These are phyloP conservation scores for Fraxinus baroniana DNA, from an alignment of 305 asterid species.

Conservation along the genomic window DNA sequence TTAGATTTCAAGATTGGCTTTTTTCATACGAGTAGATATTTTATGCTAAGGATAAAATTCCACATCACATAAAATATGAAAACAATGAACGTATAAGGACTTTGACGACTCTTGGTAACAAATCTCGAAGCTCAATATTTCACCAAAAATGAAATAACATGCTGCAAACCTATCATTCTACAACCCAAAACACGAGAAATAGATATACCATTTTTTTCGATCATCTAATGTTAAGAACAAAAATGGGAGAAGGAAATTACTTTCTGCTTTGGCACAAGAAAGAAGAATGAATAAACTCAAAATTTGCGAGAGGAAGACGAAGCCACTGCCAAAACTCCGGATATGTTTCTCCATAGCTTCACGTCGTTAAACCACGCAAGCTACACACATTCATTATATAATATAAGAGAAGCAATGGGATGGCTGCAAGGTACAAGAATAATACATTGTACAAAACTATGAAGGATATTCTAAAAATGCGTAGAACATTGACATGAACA, in stretches of 20 bases:
- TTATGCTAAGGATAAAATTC: too few relatives aligned
- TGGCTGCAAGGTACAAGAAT: neutral
- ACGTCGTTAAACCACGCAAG: neutral
- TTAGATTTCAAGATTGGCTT: too few relatives aligned
- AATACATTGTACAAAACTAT: conserved; percentile 14
- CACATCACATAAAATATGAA: too few relatives aligned
- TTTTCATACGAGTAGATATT: too few relatives aligned
- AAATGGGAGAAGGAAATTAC: conserved; percentile 18
- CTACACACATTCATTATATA: neutral
- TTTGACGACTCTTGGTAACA: too few relatives aligned
- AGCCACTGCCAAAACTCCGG: neutral
- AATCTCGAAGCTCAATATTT: too few relatives aligned
- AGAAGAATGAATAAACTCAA: neutral
- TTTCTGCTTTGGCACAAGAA: conserved; percentile 24
- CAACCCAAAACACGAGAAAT: too few relatives aligned
- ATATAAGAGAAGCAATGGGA: neutral
- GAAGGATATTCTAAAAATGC: conserved; percentile 36
- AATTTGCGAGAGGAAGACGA: conserved; percentile 1
- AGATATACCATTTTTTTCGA: neutral
- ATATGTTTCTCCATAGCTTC: conserved; percentile 20
- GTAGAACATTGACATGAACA: conserved; percentile 27
- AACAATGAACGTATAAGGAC: too few relatives aligned
- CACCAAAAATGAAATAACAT: too few relatives aligned
- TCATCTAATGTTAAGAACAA: neutral
- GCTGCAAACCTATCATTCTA: too few relatives aligned